Evolutionary conservation across 371 early-diverging fungal species (phyloP).

Genomic region (Mortierella sp.): DNA sequence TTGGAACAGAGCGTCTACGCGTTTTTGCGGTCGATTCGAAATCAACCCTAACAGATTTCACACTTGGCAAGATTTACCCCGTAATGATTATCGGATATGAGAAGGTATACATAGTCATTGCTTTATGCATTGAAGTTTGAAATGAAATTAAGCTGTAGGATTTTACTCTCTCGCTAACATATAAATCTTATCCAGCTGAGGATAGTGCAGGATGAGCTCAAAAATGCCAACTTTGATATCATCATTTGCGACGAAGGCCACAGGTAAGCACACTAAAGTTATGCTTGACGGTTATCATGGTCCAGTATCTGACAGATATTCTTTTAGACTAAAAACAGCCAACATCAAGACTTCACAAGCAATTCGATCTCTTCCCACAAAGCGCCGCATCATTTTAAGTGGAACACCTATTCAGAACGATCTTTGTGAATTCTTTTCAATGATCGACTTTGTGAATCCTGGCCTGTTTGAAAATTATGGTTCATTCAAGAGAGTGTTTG

Average conservation of each 20-base stretch:
- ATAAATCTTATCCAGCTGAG: slow-evolving; percentile 36
- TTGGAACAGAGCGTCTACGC: slow-evolving; percentile 61
- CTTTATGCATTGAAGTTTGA: not conserved
- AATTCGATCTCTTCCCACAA: slow-evolving; percentile 59
- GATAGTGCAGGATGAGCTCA: slow-evolving; percentile 52
- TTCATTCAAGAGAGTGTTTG: slow-evolving; percentile 61
- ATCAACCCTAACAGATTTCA: slow-evolving; percentile 62
- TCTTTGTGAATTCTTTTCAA: slow-evolving; percentile 65
- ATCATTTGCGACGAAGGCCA: slow-evolving; percentile 71
- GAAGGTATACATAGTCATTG: slow-evolving; percentile 38
- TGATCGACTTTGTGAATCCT: slow-evolving; percentile 79
- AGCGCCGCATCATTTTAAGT: slow-evolving; percentile 66
- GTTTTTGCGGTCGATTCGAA: slow-evolving; percentile 64
- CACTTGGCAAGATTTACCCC: slow-evolving; percentile 61
- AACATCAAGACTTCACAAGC: slow-evolving; percentile 65
- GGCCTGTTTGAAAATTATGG: slow-evolving; percentile 65
- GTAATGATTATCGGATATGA: slow-evolving; percentile 72
- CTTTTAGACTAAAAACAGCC: slow-evolving; percentile 65
- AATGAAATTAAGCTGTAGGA: not conserved
- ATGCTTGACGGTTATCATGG: not conserved
- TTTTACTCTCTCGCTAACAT: not conserved
- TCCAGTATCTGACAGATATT: too few species aligned
- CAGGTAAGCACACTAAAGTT: slow-evolving; percentile 32
- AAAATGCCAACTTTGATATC: slow-evolving; percentile 60
- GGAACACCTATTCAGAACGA: slow-evolving; percentile 83